These are phyloP conservation scores for Penicillium sumatraense DNA, from an alignment of 2,329 filamentous ascomycete genomes.

Conservation along the genomic window DNA sequence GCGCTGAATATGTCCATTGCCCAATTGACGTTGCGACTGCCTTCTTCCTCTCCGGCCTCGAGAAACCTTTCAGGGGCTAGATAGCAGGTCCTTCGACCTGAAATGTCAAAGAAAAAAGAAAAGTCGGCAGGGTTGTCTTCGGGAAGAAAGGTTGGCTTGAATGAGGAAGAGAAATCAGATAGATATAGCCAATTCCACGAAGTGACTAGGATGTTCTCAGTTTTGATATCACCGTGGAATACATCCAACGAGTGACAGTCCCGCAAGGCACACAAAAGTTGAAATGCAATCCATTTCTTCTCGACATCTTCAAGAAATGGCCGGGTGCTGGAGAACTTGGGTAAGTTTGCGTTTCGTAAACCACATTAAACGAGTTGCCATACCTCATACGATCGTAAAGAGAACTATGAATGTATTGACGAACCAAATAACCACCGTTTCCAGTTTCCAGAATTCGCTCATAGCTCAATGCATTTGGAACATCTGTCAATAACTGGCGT, in stretches of 20 bases:
- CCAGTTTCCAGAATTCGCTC: constrained; percentile 90
- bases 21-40: constrained; percentile 73
- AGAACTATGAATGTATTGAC: constrained; percentile 95
- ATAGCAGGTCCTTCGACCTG: constrained; percentile 89
- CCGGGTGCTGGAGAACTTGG: constrained; percentile 73
- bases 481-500: constrained; percentile 74
- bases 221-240: constrained; percentile 98
- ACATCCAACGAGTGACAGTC: constrained; percentile 89
- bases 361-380: constrained; percentile 2
- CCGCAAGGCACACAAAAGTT: constrained; percentile 86
- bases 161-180: constrained; percentile 94
- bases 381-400: constrained; percentile 87
- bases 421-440: constrained; percentile 87
- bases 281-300: constrained; percentile 98
- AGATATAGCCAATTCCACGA: constrained; percentile 99
- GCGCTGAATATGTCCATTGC: constrained; percentile 99
- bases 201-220: constrained; percentile 93
- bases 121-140: constrained; percentile 98
- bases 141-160: constrained; percentile 90
- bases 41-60: constrained; percentile 67
- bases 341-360: constrained; percentile 20
- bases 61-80: constrained; percentile 92
- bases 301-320: constrained; percentile 97
- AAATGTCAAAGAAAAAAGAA: constrained; percentile 96
- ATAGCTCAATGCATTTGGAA: constrained; percentile 90